phyloP scores from a whole-genome alignment of 108 stramenopile species.

The Cyclotella choctawhatcheeana region DNA sequence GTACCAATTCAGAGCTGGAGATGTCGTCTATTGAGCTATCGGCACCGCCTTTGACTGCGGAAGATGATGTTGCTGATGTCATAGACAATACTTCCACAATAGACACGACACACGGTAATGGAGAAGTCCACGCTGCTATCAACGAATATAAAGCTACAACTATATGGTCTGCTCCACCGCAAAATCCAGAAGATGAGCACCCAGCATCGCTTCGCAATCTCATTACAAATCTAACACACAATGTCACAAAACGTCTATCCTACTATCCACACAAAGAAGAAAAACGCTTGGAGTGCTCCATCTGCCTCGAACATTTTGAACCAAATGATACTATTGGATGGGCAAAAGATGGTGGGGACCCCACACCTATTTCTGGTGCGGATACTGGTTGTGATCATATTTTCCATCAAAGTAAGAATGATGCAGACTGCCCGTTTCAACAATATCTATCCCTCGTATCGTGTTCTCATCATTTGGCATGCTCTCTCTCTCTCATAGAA shows the following conservation, averaged over 20 bases:
- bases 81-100: neutral
- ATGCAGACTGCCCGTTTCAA: neutral
- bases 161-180: neutral
- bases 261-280: neutral
- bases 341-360: constrained; percentile 50
- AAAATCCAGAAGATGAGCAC: neutral
- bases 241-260: neutral
- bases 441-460: neutral
- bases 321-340: constrained; percentile 43
- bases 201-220: constrained; percentile 14
- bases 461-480: neutral
- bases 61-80: neutral
- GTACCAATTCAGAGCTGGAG: neutral
- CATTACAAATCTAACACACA: constrained; percentile 7
- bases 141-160: neutral
- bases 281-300: constrained; percentile 44
- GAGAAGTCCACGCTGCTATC: neutral
- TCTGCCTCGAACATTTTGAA: constrained; percentile 39
- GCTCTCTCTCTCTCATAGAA: neutral
- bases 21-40: neutral
- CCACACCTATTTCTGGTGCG: neutral
- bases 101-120: neutral
- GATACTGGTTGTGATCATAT: constrained; percentile 48
- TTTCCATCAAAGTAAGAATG: constrained; percentile 31
- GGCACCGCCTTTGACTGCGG: constrained; percentile 7